Evolutionary conservation across 352 stramenopile genomes (phyloP).

Genomic region (Phytophthora ohioensis): DNA sequence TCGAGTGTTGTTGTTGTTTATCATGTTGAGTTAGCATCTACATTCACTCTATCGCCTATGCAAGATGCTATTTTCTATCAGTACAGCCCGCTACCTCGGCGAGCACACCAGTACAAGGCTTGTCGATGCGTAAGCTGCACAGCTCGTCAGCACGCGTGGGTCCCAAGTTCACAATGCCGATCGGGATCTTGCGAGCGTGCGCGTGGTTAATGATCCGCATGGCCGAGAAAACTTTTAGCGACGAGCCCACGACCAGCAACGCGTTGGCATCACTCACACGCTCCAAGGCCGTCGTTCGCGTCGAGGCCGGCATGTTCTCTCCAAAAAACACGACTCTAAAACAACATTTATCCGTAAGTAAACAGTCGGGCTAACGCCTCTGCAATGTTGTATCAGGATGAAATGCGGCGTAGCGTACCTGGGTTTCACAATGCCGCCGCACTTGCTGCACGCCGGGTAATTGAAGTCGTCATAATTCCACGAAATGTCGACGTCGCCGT

Average conservation of each 20-base stretch:
- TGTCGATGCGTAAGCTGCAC: slow-evolving; percentile 77
- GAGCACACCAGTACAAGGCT: slow-evolving; percentile 62
- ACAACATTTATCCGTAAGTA: neutral
- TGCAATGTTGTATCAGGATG: neutral
- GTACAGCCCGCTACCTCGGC: slow-evolving; percentile 46
- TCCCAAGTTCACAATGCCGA: slow-evolving; percentile 91
- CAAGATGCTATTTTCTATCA: slow-evolving; percentile 23
- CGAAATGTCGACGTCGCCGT: slow-evolving; percentile 94
- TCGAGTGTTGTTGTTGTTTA: slow-evolving; percentile 8
- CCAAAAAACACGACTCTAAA: slow-evolving; percentile 97
- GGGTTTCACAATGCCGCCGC: slow-evolving; percentile 84
- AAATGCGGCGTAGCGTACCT: slow-evolving; percentile 47
- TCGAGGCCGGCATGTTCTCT: slow-evolving; percentile 91
- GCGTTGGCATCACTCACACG: slow-evolving; percentile 85
- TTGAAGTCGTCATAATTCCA: slow-evolving; percentile 87
- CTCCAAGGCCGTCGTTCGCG: slow-evolving; percentile 75
- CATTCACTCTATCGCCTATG: slow-evolving; percentile 7
- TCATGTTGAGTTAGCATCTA: slow-evolving; percentile 7
- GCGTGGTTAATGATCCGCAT: slow-evolving; percentile 93
- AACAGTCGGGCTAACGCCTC: too few species aligned
- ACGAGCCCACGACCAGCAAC: slow-evolving; percentile 94
- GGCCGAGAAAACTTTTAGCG: slow-evolving; percentile 94
- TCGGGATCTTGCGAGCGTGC: slow-evolving; percentile 61
- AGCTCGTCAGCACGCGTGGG: slow-evolving; percentile 88
- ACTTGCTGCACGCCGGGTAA: slow-evolving; percentile 76